Evolutionary conservation across 495 filamentous ascomycete species (phyloP), one percentile per base, ranked within the genome.

Genomic region (Oidiodendron maius): DNA sequence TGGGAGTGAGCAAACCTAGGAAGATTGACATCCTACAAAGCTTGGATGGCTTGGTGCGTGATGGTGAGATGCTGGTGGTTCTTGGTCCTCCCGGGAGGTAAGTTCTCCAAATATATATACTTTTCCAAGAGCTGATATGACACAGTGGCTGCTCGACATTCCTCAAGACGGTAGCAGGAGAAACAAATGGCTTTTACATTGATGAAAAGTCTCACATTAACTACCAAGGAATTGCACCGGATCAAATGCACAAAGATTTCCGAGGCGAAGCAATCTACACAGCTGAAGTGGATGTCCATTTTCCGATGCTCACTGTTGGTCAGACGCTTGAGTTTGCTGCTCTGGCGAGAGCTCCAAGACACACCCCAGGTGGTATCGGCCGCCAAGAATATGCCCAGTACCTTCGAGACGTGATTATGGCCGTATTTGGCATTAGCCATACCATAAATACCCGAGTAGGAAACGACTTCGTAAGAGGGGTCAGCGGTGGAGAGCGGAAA

Each of bases 401-500:
- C 32, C 83, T 89, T 49, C 71, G 89, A 4, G 67, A 80, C 15
- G 81, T 86, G 1, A 72, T 93, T 32, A 72, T 86, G 30, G 83
- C 87, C 52, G 70, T 90, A 26, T 93, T 95, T 51, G 86, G 85
- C 71, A 87, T 75, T 17, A 62, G 62, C 4, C 68, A 72, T 39
- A 69, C 67, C 2, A 63, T 78, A 56, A 77, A 93, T 55, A 96
- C 91, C 0, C 71, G 81, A 17, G 88, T 96, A 12, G 91, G 91
- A 17, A 87, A 95, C 61, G 85, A 84, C 57, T 91, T 83, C 52
- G 77, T 91, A 13, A 78, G 89, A 23, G 83, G 83, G 39, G 79
- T 83, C 0, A 84, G 81, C 51, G 76, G 82, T 1, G 80, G 81
- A 57, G 70, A 77, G 64, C 62, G 82, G 64, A 74, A 73, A 35